Percentiles rank a stretch among this genome's conserved stretches.
phyloP scores from a whole-genome alignment of 2,329 filamentous ascomycete species.

The Ophiostoma himal-ulmi region DNA sequence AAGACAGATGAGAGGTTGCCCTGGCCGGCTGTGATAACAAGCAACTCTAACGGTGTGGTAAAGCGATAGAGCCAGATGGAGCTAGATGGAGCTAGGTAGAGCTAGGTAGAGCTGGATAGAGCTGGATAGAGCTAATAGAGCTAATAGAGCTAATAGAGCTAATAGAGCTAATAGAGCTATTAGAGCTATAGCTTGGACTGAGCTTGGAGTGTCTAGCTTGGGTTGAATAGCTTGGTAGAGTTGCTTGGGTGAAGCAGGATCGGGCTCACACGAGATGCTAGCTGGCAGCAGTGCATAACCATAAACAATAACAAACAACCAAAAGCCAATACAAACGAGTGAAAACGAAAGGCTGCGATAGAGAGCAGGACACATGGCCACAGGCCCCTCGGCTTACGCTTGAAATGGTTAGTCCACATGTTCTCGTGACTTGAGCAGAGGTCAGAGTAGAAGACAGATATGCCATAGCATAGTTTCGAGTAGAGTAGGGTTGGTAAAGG shows the following conservation, averaged over 20 bases:
- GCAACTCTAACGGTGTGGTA: background rate
- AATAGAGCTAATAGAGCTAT: background rate
- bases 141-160: background rate
- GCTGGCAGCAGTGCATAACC: no score
- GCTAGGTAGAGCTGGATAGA: no score
- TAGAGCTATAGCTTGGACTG: background rate
- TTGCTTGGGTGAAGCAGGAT: no score
- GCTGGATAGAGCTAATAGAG: background rate
- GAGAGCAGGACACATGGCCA: conserved; percentile 4
- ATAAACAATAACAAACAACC: no score
- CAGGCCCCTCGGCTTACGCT: background rate
- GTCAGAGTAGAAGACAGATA: background rate
- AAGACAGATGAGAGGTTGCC: background rate
- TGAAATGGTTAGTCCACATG: background rate
- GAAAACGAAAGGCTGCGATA: background rate
- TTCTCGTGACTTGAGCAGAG: background rate
- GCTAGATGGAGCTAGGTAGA: background rate
- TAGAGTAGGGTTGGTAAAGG: background rate
- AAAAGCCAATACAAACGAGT: background rate
- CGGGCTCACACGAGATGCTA: no score
- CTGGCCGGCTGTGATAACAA: background rate
- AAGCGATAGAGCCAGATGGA: background rate
- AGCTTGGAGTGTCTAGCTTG: background rate
- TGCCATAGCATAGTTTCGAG: background rate
- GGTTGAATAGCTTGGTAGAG: background rate